These are phyloP conservation scores for Metschnikowia gruessii DNA, from an alignment of 805 yeast genomes.

Conservation along the genomic window DNA sequence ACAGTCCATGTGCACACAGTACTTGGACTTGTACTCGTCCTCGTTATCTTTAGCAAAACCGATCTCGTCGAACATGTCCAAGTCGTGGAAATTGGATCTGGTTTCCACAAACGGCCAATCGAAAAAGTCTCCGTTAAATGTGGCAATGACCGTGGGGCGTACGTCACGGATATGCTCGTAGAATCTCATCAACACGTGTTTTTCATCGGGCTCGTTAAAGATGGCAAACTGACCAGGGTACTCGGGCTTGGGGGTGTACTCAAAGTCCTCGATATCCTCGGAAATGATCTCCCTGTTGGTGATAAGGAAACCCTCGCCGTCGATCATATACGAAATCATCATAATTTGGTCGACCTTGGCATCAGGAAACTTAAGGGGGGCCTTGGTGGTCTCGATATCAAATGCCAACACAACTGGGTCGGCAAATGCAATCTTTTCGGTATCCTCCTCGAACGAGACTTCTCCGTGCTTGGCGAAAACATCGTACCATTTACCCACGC, in stretches of 20 bases:
- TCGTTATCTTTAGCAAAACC: slow-evolving; percentile 89
- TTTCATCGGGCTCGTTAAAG: slow-evolving; percentile 86
- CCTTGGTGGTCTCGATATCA: slow-evolving; percentile 96
- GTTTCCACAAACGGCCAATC: slow-evolving; percentile 99
- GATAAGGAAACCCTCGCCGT: slow-evolving; percentile 91
- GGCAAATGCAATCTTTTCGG: slow-evolving; percentile 85
- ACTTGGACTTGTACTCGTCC: slow-evolving; percentile 88
- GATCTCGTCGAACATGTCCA: slow-evolving; percentile 87
- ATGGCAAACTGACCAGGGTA: slow-evolving; percentile 87
- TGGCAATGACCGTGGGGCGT: slow-evolving; percentile 94
- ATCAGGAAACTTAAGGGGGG: slow-evolving; percentile 95
- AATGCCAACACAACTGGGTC: slow-evolving; percentile 96
- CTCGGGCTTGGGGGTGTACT: slow-evolving; percentile 96
- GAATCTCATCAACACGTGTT: slow-evolving; percentile 66
- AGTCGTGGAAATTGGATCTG: slow-evolving; percentile 76
- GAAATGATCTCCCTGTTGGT: slow-evolving; percentile 93
- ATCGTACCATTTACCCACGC: slow-evolving; percentile 96
- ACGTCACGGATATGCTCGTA: slow-evolving; percentile 88
- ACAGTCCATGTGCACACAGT: slow-evolving; percentile 97
- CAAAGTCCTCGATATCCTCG: slow-evolving; percentile 94
- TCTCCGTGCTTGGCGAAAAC: slow-evolving; percentile 63
- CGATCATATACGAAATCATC: slow-evolving; percentile 99
- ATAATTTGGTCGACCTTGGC: slow-evolving; percentile 85
- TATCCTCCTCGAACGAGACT: slow-evolving; percentile 53
- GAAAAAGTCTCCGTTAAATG: slow-evolving; percentile 97